A percentile compares a stretch with the other conserved stretches of the same genome.
These are phyloP conservation scores for Chenopodium quinoa DNA, from an alignment of 148 eudicot genomes.

Conservation along the genomic window DNA sequence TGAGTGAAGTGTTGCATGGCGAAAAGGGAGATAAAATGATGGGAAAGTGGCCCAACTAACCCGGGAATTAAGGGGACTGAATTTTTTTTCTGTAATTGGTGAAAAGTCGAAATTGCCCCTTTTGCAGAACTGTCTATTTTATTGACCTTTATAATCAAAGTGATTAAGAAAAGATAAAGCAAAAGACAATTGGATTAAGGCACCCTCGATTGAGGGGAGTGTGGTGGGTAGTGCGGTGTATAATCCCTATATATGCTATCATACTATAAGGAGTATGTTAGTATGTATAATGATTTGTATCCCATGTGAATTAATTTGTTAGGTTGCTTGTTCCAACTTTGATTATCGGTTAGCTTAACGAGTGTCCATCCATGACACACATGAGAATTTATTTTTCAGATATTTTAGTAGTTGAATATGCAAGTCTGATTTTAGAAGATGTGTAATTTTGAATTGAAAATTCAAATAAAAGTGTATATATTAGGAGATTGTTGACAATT, in stretches of 20 bases:
- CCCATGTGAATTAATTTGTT: background rate
- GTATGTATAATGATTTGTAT: background rate
- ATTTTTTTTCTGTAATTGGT: background rate
- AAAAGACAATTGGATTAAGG: background rate
- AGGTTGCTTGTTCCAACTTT: background rate
- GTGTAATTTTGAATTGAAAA: too few relatives aligned
- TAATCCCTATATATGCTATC: constrained; percentile 17
- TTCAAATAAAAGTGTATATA: too few relatives aligned
- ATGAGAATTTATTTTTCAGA: too few relatives aligned
- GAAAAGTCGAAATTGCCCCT: constrained; percentile 16
- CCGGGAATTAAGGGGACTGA: constrained; percentile 29
- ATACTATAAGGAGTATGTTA: background rate
- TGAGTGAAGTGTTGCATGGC: constrained; percentile 3
- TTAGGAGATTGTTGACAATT: too few relatives aligned
- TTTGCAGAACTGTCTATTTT: constrained; percentile 8
- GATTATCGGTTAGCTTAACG: too few relatives aligned
- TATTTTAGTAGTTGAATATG: too few relatives aligned
- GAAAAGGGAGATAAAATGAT: constrained; percentile 8
- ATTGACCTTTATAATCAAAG: background rate
- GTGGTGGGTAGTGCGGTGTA: background rate
- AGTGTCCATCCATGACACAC: too few relatives aligned
- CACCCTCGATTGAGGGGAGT: background rate
- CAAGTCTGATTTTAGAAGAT: too few relatives aligned
- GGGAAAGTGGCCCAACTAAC: constrained; percentile 16
- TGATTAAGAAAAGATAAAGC: background rate